Conservation (phyloP, 2,329 filamentous ascomycete genomes). For the Huntiella savannae region DNA sequence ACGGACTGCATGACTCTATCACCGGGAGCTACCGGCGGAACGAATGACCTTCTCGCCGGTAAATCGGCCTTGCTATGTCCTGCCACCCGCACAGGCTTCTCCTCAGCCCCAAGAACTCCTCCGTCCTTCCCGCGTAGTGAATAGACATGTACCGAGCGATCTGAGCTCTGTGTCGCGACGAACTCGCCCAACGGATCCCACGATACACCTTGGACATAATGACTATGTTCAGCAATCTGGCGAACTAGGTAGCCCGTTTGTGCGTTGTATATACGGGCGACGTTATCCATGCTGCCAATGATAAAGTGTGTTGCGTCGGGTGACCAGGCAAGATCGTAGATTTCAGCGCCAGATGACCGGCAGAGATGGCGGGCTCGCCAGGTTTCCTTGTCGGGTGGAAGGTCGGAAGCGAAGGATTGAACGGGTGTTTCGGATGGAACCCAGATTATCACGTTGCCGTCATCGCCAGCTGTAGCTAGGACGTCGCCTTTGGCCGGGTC, state of each 20-base stretch:
- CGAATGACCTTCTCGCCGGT: slow-evolving; percentile 78
- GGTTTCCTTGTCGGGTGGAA: slow-evolving; percentile 80
- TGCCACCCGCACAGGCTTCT: slow-evolving; percentile 59
- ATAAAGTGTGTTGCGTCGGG: slow-evolving; percentile 95
- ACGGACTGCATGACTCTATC: slow-evolving; percentile 27
- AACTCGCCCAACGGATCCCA: slow-evolving; percentile 98
- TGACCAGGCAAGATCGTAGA: slow-evolving; percentile 97
- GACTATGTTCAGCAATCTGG: slow-evolving; percentile 91
- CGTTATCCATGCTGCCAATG: slow-evolving; percentile 97
- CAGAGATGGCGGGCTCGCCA: slow-evolving; percentile 98
- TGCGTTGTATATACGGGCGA: slow-evolving; percentile 90
- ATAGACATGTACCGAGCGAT: slow-evolving; percentile 95
- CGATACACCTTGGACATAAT: slow-evolving; percentile 94
- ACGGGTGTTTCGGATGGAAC: slow-evolving; percentile 63
- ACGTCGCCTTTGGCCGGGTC: slow-evolving; percentile 48
- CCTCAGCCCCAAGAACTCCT: slow-evolving; percentile 50
- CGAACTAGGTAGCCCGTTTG: slow-evolving; percentile 60
- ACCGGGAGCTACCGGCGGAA: slow-evolving; percentile 27
- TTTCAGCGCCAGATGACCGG: slow-evolving; percentile 81
- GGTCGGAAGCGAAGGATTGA: slow-evolving; percentile 60
- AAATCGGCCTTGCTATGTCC: slow-evolving; percentile 70
- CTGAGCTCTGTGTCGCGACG: slow-evolving; percentile 93
- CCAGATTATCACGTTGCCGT: slow-evolving; percentile 94
- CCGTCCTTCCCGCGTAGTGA: slow-evolving; percentile 91
- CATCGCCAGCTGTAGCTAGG: slow-evolving; percentile 86